phyloP scores from a whole-genome alignment of 768 basidiomycete species.

The Russula foetens region DNA sequence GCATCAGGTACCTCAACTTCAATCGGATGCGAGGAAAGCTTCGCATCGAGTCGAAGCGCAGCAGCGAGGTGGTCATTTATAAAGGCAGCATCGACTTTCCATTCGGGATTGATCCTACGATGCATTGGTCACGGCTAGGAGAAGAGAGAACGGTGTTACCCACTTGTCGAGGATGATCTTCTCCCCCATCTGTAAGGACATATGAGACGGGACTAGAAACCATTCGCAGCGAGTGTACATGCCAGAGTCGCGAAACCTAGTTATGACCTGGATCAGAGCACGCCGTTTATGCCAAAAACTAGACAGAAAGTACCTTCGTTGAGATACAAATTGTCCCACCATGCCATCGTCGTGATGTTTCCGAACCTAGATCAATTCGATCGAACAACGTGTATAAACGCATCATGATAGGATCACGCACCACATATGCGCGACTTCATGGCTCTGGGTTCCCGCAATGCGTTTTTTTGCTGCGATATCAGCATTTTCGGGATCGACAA shows the following conservation, averaged over 20 bases:
- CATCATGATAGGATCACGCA: constrained; percentile 21
- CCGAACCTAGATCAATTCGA: constrained; percentile 54
- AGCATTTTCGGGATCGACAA: constrained; percentile 69
- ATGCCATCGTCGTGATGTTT: constrained; percentile 88
- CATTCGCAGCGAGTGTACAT: constrained; percentile 25
- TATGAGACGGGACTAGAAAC: constrained; percentile 10
- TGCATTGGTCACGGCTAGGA: not conserved
- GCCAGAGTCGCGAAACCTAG: constrained; percentile 83
- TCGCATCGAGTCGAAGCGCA: constrained; percentile 80
- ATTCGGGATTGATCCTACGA: constrained; percentile 71
- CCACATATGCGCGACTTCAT: constrained; percentile 86
- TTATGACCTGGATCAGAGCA: constrained; percentile 27
- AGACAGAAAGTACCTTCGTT: constrained; percentile 65
- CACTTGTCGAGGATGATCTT: constrained; percentile 25
- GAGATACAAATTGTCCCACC: constrained; percentile 83
- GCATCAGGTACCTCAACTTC: constrained; percentile 87
- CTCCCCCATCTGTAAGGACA: constrained; percentile 40
- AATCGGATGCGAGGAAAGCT: constrained; percentile 85
- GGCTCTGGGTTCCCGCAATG: constrained; percentile 71
- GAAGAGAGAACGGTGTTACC: not conserved
- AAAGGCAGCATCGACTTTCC: constrained; percentile 78
- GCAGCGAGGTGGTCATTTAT: constrained; percentile 65
- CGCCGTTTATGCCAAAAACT: not conserved
- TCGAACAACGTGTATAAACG: not conserved
- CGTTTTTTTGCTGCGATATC: constrained; percentile 69